These are phyloP conservation scores for Podospora australis DNA, from an alignment of 495 filamentous ascomycete species.

Conservation along the genomic window DNA sequence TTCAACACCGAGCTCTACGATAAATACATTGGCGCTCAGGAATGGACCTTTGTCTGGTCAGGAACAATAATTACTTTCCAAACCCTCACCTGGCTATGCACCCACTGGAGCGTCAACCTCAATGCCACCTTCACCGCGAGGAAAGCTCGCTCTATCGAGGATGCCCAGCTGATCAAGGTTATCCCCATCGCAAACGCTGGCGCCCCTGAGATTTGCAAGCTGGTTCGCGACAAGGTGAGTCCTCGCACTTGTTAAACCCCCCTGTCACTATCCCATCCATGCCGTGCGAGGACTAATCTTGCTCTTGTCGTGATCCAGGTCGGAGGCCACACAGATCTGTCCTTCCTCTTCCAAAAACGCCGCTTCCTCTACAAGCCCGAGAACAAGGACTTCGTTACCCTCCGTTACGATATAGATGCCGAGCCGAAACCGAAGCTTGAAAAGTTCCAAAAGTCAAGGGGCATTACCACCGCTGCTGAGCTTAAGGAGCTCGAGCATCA, in stretches of 20 bases:
- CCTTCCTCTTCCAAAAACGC: slow-evolving; percentile 97
- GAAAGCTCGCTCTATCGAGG: slow-evolving; percentile 59
- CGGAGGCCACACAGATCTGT: slow-evolving; percentile 65
- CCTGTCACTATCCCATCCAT: background rate
- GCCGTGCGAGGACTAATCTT: slow-evolving; percentile 1
- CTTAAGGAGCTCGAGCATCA: slow-evolving; percentile 75
- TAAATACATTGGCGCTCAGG: slow-evolving; percentile 75
- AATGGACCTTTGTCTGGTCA: slow-evolving; percentile 96
- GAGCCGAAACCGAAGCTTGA: slow-evolving; percentile 72
- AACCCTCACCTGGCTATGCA: slow-evolving; percentile 87
- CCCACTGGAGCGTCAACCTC: slow-evolving; percentile 92
- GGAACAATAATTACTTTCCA: slow-evolving; percentile 82
- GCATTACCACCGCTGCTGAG: slow-evolving; percentile 63
- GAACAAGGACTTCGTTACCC: slow-evolving; percentile 63
- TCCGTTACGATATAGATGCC: slow-evolving; percentile 77
- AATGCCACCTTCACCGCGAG: slow-evolving; percentile 74
- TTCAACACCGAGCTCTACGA: slow-evolving; percentile 77
- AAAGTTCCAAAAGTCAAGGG: slow-evolving; percentile 70
- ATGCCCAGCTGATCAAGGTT: slow-evolving; percentile 88
- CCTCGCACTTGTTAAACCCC: background rate
- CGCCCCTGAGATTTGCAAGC: slow-evolving; percentile 74
- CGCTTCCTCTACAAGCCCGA: slow-evolving; percentile 80
- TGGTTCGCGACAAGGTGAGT: slow-evolving; percentile 65
- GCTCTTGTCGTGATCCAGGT: slow-evolving; percentile 44
- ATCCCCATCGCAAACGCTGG: slow-evolving; percentile 87